phyloP scores from a whole-genome alignment of 1,284 basidiomycete species.

The Phaffia rhodozyma region DNA sequence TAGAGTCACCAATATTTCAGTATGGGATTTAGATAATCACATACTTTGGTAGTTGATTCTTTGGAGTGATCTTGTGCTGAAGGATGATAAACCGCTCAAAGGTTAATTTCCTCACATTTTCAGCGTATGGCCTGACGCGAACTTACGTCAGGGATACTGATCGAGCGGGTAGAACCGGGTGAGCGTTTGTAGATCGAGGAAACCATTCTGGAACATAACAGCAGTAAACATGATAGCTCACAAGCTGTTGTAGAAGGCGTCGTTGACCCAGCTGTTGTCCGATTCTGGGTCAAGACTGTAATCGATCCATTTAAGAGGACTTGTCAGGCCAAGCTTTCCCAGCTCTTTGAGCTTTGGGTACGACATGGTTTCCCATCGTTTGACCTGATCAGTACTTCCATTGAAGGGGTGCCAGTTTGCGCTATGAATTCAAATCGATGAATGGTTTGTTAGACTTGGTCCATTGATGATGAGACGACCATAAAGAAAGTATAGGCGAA shows the following conservation, averaged over 20 bases:
- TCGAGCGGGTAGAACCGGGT: too few species aligned
- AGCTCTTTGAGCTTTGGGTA: slow-evolving; percentile 9
- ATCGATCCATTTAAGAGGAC: slow-evolving; percentile 2
- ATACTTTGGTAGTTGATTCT: slow-evolving; percentile 2
- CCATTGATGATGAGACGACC: neutral
- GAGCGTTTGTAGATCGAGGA: too few species aligned
- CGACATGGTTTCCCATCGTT: slow-evolving; percentile 10
- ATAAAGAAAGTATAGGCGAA: slow-evolving; percentile 10
- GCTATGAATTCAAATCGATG: neutral
- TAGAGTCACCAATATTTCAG: too few species aligned
- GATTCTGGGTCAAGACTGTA: neutral
- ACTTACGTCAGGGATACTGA: too few species aligned
- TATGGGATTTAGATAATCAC: neutral
- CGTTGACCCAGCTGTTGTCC: too few species aligned
- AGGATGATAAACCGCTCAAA: neutral
- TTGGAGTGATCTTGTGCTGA: slow-evolving; percentile 6
- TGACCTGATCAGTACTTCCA: slow-evolving; percentile 1
- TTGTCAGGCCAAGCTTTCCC: slow-evolving; percentile 3
- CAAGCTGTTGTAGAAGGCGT: too few species aligned
- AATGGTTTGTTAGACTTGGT: neutral
- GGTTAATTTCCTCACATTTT: too few species aligned
- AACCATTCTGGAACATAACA: too few species aligned
- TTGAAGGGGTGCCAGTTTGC: slow-evolving; percentile 15
- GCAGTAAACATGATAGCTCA: too few species aligned
- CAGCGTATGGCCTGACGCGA: too few species aligned